Evolutionary conservation across 2,329 filamentous ascomycete genomes (phyloP).

Genomic region (Dactylellina drechsleri): DNA sequence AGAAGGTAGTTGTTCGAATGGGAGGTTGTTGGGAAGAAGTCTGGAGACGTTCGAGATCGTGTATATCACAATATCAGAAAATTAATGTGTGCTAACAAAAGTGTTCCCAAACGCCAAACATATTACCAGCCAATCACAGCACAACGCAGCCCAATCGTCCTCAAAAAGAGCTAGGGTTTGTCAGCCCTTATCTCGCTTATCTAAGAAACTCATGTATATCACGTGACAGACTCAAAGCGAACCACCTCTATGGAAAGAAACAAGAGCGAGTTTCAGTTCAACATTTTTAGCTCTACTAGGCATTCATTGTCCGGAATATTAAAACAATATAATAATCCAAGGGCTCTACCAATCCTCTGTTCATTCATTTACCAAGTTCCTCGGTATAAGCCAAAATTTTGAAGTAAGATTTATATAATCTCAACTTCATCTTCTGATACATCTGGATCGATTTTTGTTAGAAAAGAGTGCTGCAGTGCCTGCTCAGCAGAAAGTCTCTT

Average conservation of each 20-base stretch:
- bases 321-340: no score
- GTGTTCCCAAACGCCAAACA: no score
- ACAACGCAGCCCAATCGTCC: not conserved
- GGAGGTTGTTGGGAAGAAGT: not conserved
- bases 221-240: not conserved
- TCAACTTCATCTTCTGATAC: conserved; percentile 59
- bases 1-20: conserved; percentile 2
- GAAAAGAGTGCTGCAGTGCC: conserved; percentile 77
- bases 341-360: no score
- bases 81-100: conserved; percentile 16
- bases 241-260: not conserved
- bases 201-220: not conserved
- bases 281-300: no score
- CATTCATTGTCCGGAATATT: no score
- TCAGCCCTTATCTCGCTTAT: conserved; percentile 40
- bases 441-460: conserved; percentile 62
- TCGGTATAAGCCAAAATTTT: not conserved
- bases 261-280: not conserved
- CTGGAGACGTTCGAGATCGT: conserved; percentile 16
- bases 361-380: not conserved
- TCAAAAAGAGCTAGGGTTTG: conserved; percentile 8
- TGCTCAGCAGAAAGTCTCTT: conserved; percentile 79
- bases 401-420: conserved; percentile 9
- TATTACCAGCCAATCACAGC: no score
- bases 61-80: conserved; percentile 9